A percentile compares a stretch with the other conserved stretches of the same genome.
Conservation (phyloP, 495 filamentous ascomycete species). For the Neurospora sp. region DNA sequence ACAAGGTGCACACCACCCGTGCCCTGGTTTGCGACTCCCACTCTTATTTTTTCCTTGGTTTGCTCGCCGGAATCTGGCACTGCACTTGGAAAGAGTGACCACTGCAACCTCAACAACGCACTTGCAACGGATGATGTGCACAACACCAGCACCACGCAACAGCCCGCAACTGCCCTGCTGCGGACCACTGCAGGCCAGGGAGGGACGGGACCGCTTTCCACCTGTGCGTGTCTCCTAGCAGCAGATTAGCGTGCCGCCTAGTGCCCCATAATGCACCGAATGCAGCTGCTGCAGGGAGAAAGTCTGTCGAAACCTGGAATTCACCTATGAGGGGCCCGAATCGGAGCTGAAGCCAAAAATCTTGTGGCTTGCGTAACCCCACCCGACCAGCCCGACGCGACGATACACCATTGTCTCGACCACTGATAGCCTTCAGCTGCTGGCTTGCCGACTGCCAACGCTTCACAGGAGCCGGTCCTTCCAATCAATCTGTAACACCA, state of each 20-base stretch:
- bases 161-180: not conserved
- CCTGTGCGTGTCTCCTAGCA: not conserved
- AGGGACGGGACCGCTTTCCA: not conserved
- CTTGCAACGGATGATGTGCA: not conserved
- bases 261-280: not conserved
- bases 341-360: not conserved
- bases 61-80: not conserved
- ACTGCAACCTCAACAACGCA: not conserved
- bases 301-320: not conserved
- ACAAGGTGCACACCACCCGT: not conserved
- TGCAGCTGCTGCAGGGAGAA: not conserved
- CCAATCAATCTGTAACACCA: not conserved
- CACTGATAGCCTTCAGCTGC: not conserved
- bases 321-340: not conserved
- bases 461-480: not conserved
- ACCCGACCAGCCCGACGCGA: not conserved
- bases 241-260: not conserved
- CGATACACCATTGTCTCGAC: not conserved
- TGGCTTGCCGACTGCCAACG: not conserved
- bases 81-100: not conserved
- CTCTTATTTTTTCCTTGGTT: not conserved
- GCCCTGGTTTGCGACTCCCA: not conserved
- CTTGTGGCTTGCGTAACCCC: not conserved
- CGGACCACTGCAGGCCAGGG: not conserved
- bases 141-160: not conserved